Conservation (phyloP, 225 moss, liverwort and hornwort species). For the Ulota crispa region DNA sequence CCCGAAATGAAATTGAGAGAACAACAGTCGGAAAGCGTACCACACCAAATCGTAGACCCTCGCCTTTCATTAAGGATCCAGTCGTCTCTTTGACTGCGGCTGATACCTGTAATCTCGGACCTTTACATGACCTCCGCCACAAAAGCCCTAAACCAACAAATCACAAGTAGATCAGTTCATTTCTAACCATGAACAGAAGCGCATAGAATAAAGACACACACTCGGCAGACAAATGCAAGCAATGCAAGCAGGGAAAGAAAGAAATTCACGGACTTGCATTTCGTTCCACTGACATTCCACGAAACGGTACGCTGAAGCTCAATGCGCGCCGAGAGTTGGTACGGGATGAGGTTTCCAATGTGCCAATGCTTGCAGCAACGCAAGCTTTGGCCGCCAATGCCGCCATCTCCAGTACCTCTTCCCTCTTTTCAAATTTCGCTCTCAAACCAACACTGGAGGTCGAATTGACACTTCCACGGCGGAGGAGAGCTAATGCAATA, state of each 20-base stretch:
- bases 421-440: neutral
- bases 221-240: neutral
- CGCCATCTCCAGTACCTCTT: constrained; percentile 1
- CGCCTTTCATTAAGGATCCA: constrained; percentile 68
- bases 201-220: neutral
- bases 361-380: constrained; percentile 1
- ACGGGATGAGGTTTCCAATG: neutral
- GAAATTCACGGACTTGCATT: constrained; percentile 23
- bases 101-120: constrained; percentile 23
- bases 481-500: neutral
- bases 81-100: constrained; percentile 52
- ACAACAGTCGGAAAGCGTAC: constrained; percentile 33
- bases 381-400: constrained; percentile 14
- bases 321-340: constrained; percentile 11
- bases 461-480: neutral
- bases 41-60: constrained; percentile 80
- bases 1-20: neutral
- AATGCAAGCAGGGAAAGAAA: no score
- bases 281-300: constrained; percentile 8
- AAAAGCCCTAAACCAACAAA: constrained; percentile 18
- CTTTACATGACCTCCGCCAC: constrained; percentile 16
- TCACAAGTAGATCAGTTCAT: neutral
- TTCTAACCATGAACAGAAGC: neutral
- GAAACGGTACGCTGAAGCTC: constrained; percentile 26
- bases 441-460: neutral